phyloP scores from a whole-genome alignment of 1,284 basidiomycete genomes.

The Tilletia caries region DNA sequence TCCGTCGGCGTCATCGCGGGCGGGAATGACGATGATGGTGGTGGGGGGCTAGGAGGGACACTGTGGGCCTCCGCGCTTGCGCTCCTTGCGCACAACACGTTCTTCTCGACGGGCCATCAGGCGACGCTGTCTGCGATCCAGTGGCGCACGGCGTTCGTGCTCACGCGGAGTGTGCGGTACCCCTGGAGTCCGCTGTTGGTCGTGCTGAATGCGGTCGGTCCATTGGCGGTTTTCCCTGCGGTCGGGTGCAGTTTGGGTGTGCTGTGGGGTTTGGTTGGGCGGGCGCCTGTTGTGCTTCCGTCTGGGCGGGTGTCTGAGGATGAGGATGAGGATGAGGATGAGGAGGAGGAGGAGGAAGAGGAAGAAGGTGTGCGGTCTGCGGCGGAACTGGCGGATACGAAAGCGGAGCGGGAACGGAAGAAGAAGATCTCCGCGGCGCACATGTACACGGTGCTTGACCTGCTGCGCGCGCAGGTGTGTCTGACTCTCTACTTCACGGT shows the following conservation, averaged over 20 bases:
- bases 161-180: constrained; percentile 65
- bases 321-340: neutral
- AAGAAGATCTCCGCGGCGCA: neutral
- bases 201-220: constrained; percentile 74
- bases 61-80: constrained; percentile 16
- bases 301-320: neutral
- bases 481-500: constrained; percentile 69
- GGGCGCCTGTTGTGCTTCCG: constrained; percentile 19
- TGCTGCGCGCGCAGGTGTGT: constrained; percentile 62
- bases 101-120: constrained; percentile 89
- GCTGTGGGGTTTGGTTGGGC: constrained; percentile 80
- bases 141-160: constrained; percentile 86
- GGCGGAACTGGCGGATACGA: neutral
- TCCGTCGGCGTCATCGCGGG: neutral
- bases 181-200: constrained; percentile 76
- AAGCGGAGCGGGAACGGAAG: neutral
- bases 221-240: constrained; percentile 64
- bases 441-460: constrained; percentile 20
- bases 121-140: constrained; percentile 83
- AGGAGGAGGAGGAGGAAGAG: neutral
- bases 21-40: neutral
- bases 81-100: constrained; percentile 59
- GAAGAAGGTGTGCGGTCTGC: neutral
- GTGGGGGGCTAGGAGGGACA: neutral
- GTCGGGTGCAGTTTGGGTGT: constrained; percentile 71